Conservation (phyloP, 805 yeast genomes). For the Metschnikowia lunata region DNA sequence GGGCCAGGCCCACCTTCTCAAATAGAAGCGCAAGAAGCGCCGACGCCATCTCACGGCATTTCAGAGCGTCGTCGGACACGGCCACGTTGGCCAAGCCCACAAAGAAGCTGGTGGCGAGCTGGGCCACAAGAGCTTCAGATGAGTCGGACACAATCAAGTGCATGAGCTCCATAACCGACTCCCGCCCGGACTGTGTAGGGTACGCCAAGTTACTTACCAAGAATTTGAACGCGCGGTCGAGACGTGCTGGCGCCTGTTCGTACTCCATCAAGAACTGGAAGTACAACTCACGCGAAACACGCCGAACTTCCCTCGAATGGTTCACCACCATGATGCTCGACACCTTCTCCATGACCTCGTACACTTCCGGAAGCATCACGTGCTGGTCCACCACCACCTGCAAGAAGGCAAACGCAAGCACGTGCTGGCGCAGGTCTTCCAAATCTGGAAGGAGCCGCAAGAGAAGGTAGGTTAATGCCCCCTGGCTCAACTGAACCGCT, state of each 20-base stretch:
- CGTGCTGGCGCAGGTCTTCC: constrained; percentile 85
- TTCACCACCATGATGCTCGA: constrained; percentile 85
- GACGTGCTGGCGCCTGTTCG: constrained; percentile 83
- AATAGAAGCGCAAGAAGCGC: constrained; percentile 54
- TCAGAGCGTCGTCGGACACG: constrained; percentile 70
- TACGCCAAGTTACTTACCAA: constrained; percentile 77
- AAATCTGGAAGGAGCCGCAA: constrained; percentile 77
- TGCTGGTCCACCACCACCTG: constrained; percentile 73
- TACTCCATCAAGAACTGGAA: constrained; percentile 87
- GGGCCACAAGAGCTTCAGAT: constrained; percentile 52
- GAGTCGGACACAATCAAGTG: constrained; percentile 66
- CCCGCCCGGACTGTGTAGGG: constrained; percentile 81
- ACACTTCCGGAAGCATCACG: constrained; percentile 78
- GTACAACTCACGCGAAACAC: constrained; percentile 76
- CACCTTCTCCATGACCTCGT: constrained; percentile 80
- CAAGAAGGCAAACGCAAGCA: constrained; percentile 79
- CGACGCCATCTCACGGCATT: constrained; percentile 81
- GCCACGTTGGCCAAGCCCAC: constrained; percentile 75
- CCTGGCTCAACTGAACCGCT: constrained; percentile 60
- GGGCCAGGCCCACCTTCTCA: constrained; percentile 39
- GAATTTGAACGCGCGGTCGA: constrained; percentile 78
- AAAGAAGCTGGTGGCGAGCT: constrained; percentile 71
- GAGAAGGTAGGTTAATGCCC: constrained; percentile 69
- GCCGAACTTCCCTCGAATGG: constrained; percentile 77
- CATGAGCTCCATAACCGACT: constrained; percentile 84